Percentiles rank a stretch among this genome's conserved stretches.
Evolutionary conservation across 2,329 filamentous ascomycete genomes (phyloP).

Genomic region (Nigrospora sphaerica): DNA sequence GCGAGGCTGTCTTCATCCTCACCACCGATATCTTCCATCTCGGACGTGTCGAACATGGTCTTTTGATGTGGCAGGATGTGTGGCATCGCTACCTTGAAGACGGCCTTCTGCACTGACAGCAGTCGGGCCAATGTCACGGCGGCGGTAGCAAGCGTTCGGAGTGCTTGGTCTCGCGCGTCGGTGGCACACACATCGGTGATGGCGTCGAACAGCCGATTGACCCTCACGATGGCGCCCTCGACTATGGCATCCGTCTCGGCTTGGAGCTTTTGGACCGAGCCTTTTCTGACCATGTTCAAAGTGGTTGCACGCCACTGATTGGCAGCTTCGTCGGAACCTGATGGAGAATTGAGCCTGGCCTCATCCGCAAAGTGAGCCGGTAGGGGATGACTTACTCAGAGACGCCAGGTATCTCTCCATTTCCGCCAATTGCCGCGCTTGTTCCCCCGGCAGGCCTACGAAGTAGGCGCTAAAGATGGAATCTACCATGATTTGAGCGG

Average conservation of each 20-base stretch:
- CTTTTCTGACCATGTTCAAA: slow-evolving; percentile 50
- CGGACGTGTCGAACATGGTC: slow-evolving; percentile 47
- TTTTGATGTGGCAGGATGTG: slow-evolving; percentile 43
- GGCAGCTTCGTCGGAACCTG: slow-evolving; percentile 42
- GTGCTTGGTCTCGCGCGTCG: slow-evolving; percentile 41
- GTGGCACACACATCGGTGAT: slow-evolving; percentile 35
- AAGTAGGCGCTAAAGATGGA: slow-evolving; percentile 57
- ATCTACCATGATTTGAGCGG: slow-evolving; percentile 53
- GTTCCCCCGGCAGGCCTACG: slow-evolving; percentile 51
- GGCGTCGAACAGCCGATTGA: slow-evolving; percentile 41
- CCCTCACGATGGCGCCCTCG: slow-evolving; percentile 34
- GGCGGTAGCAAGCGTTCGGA: slow-evolving; percentile 44
- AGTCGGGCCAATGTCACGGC: slow-evolving; percentile 50
- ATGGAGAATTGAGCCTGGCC: slow-evolving; percentile 10
- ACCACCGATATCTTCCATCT: slow-evolving; percentile 61
- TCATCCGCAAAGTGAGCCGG: neutral
- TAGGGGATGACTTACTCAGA: slow-evolving; percentile 26
- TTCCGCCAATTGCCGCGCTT: slow-evolving; percentile 40
- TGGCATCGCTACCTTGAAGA: slow-evolving; percentile 50
- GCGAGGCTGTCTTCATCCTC: slow-evolving; percentile 50
- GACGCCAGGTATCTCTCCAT: slow-evolving; percentile 38
- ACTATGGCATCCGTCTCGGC: slow-evolving; percentile 34
- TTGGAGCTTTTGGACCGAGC: slow-evolving; percentile 38
- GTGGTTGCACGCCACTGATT: slow-evolving; percentile 64
- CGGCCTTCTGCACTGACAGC: slow-evolving; percentile 51